Evolutionary conservation across 805 yeast genomes (phyloP), one percentile per base, ranked within the genome.

Genomic region (Nakazawaea sp.): DNA sequence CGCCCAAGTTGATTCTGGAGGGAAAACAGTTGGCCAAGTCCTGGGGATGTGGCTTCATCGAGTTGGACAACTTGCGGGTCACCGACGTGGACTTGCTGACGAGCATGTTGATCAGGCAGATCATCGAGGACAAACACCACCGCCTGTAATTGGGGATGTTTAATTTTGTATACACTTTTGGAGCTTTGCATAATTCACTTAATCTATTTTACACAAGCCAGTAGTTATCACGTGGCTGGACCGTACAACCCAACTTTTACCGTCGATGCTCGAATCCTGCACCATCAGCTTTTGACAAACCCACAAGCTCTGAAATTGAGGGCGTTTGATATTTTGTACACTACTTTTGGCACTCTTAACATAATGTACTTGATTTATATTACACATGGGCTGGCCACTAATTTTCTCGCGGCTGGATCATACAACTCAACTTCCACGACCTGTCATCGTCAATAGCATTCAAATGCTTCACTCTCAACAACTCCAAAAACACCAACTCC

Each of bases 341-440:
- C n/a, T n/a, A n/a, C n/a, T n/a, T n/a, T n/a, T n/a, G n/a, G n/a
- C n/a, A n/a, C n/a, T n/a, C 25, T 23, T 23, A 23, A 27, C 29
- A 27, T 27, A 27, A 27, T 9, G 25, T 27, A 27, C 13, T 12
- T 8, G 7, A 27, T 27, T 27, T 12, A 10, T 27, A n/a, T n/a
- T 27, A 27, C 13, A n/a, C 13, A 27, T 11, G 8, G 8, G 11
- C 11, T 23, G 11, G 11, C 19, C 21, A 12, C 26, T 27, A 35
- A 8, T 45, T 43, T 19, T 68, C 76, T 44, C 78, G 53, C 8
- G 78, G 77, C 42, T 74, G 80, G 28, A 79, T 64, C 20, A 59
- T 55, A 49, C 83, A 72, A 59, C 89, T 81, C 52, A 81, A 61
- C 38, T 78, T 71, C 82, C 89, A 82, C 4, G 80, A 76, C 45